Evolutionary conservation across 192 early-diverging fungal species (phyloP).

Genomic region (Backusella australiensis): DNA sequence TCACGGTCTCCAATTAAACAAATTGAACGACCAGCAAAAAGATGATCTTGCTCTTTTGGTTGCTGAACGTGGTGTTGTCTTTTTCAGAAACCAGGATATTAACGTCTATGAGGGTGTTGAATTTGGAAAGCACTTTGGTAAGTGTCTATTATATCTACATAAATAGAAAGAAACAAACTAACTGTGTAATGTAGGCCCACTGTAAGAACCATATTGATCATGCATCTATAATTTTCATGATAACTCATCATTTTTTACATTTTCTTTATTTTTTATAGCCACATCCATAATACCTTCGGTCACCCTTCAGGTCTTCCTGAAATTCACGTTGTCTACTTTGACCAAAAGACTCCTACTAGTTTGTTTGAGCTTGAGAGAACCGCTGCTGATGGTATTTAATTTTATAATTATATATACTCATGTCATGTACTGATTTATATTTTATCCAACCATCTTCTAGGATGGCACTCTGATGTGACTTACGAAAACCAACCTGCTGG

Average conservation of each 20-base stretch:
- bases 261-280: neutral
- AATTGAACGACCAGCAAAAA: slow-evolving; percentile 33
- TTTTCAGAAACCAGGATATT: slow-evolving; percentile 37
- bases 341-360: neutral
- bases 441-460: slow-evolving; percentile 2
- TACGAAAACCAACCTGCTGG: slow-evolving; percentile 33
- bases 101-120: slow-evolving; percentile 23
- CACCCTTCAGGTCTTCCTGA: slow-evolving; percentile 22
- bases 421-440: neutral
- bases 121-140: slow-evolving; percentile 33
- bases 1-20: slow-evolving; percentile 28
- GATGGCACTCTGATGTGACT: slow-evolving; percentile 35
- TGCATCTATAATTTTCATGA: neutral
- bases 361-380: neutral
- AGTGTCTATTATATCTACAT: neutral
- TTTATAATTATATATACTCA: neutral
- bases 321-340: slow-evolving; percentile 31
- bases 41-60: slow-evolving; percentile 34
- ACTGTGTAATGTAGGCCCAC: neutral
- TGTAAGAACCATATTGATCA: neutral
- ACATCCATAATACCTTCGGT: slow-evolving; percentile 25
- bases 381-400: neutral
- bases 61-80: slow-evolving; percentile 39
- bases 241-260: neutral
- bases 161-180: neutral